Evolutionary conservation across 2,329 filamentous ascomycete genomes (phyloP).

Genomic region (Arachnomyces sp.): DNA sequence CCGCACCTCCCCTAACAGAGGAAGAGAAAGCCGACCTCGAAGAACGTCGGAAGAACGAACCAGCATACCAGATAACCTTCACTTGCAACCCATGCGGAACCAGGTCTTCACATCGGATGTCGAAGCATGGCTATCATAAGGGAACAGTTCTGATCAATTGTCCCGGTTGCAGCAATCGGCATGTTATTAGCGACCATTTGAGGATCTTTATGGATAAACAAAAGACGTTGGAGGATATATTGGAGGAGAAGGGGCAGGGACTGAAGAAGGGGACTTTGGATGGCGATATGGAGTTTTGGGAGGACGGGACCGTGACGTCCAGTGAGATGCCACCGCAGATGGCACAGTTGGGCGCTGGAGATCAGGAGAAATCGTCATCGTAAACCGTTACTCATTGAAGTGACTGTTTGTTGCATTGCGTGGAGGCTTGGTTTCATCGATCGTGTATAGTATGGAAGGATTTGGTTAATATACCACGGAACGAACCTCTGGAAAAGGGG

Average conservation of each 20-base stretch:
- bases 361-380: conserved; percentile 6
- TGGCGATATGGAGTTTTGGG: conserved; percentile 90
- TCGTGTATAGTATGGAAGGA: no score
- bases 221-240: conserved; percentile 36
- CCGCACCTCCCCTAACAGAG: conserved; percentile 13
- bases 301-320: conserved; percentile 52
- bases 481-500: no score
- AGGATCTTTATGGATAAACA: conserved; percentile 45
- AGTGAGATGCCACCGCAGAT: conserved; percentile 3
- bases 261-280: conserved; percentile 69
- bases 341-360: conserved; percentile 11
- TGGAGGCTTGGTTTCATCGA: no score
- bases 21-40: conserved; percentile 28
- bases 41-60: conserved; percentile 39
- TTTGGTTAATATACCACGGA: no score
- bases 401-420: no score
- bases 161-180: conserved; percentile 73
- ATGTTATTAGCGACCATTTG: conserved; percentile 87
- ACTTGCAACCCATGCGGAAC: conserved; percentile 80
- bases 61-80: conserved; percentile 80
- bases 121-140: conserved; percentile 90
- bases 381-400: background rate
- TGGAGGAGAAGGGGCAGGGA: conserved; percentile 50
- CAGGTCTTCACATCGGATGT: conserved; percentile 75
- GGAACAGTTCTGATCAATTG: conserved; percentile 86